phyloP scores from a whole-genome alignment of 139 green algal genomes.

The Closterium sp. region DNA sequence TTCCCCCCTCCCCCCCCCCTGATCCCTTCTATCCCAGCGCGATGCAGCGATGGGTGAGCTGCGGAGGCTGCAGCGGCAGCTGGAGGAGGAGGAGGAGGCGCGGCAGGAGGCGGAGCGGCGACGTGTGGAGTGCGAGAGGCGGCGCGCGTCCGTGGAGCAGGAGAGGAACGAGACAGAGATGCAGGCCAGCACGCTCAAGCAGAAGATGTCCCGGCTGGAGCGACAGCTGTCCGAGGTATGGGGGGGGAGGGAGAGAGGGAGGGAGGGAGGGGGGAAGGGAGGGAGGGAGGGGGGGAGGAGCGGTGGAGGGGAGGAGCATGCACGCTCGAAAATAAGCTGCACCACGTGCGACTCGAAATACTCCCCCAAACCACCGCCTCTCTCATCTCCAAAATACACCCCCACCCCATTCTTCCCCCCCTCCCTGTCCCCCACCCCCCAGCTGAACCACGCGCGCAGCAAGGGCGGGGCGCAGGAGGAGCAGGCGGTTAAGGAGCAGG shows the following conservation, averaged over 20 bases:
- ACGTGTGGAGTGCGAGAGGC: neutral
- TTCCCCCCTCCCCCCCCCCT: too few species aligned
- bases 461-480: constrained; percentile 63
- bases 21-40: neutral
- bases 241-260: neutral
- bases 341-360: too few species aligned
- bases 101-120: neutral
- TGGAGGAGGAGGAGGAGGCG: neutral
- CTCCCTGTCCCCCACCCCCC: constrained; percentile 72
- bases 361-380: too few species aligned
- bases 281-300: neutral
- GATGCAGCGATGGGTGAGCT: neutral
- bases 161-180: neutral
- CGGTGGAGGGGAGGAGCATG: neutral
- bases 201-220: neutral
- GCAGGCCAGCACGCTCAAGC: neutral
- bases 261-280: neutral
- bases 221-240: neutral
- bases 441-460: constrained; percentile 8
- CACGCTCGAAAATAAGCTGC: too few species aligned
- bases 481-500: neutral
- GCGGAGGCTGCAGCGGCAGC: neutral
- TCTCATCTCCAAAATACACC: constrained; percentile 76
- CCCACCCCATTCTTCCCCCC: constrained; percentile 81
- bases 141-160: neutral